These are phyloP conservation scores for Leptodermis oblonga DNA, from an alignment of 257 asterid species.

Conservation along the genomic window DNA sequence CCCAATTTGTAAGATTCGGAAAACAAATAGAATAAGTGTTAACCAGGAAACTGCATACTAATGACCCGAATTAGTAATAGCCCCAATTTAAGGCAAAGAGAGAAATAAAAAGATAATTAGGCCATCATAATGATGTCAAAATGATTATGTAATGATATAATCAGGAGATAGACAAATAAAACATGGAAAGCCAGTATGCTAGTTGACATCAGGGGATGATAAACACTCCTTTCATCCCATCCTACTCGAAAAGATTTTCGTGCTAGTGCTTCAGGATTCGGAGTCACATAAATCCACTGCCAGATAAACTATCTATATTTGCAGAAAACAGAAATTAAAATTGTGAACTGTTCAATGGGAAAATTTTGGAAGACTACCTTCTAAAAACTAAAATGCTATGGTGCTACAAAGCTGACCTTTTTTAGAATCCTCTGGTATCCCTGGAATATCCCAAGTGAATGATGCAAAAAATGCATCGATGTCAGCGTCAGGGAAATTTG, in stretches of 20 bases:
- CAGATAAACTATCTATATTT: neutral
- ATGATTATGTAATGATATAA: too few species aligned
- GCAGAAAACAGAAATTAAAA: neutral
- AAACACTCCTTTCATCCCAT: neutral
- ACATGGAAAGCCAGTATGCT: neutral
- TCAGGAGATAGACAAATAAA: neutral
- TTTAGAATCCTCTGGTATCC: neutral
- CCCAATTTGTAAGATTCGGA: neutral
- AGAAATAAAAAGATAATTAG: neutral
- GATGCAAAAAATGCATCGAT: constrained; percentile 28
- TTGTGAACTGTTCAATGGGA: neutral
- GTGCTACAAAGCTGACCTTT: constrained; percentile 21
- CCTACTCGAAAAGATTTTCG: neutral
- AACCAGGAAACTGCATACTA: neutral
- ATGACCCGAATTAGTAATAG: neutral
- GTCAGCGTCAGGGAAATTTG: constrained; percentile 33
- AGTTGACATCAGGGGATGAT: neutral
- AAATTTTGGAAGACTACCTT: neutral
- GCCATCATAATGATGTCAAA: neutral
- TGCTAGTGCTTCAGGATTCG: too few species aligned
- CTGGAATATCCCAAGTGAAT: constrained; percentile 41
- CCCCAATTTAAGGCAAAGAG: neutral
- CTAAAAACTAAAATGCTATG: neutral
- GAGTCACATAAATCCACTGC: neutral
- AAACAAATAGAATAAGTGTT: neutral